Percentiles rank a stretch among this genome's conserved stretches.
phyloP scores from a whole-genome alignment of 176 grass and related monocot genomes.

The Rhynchospora breviuscula region DNA sequence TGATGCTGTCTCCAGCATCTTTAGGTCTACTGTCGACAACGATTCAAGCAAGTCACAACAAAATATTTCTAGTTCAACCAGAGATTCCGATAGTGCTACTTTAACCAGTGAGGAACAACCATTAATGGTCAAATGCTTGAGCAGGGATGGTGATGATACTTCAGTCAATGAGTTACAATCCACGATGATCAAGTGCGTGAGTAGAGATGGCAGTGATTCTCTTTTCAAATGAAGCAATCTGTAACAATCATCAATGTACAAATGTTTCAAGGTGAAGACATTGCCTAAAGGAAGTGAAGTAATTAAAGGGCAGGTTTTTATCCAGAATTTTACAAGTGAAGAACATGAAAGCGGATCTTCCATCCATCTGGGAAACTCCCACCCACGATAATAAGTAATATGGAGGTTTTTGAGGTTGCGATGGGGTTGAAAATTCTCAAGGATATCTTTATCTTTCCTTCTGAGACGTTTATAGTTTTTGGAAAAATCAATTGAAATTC shows the following conservation, averaged over 20 bases:
- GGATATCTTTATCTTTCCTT: not conserved
- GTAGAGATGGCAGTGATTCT: not conserved
- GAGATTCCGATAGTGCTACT: not conserved
- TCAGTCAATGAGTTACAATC: not conserved
- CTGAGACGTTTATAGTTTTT: not conserved
- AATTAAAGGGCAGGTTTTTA: not conserved
- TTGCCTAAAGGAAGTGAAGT: not conserved
- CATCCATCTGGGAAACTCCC: constrained; percentile 2
- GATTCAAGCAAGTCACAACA: not conserved
- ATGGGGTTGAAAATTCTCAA: constrained; percentile 12
- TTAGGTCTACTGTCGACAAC: not conserved
- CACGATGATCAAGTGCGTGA: not conserved
- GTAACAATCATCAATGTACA: not conserved
- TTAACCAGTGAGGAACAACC: not conserved
- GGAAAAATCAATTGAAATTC: not conserved
- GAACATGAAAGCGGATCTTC: constrained; percentile 10
- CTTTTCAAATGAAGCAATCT: not conserved
- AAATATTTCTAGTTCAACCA: not conserved
- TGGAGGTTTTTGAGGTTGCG: constrained; percentile 1
- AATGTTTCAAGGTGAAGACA: not conserved
- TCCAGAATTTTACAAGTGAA: not conserved
- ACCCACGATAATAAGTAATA: not conserved
- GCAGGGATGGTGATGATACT: too few relatives aligned
- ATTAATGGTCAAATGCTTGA: too few relatives aligned
- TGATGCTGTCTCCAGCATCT: not conserved